Conservation (phyloP, 228 moss, liverwort and hornwort genomes). For the Sphagnum fallax region DNA sequence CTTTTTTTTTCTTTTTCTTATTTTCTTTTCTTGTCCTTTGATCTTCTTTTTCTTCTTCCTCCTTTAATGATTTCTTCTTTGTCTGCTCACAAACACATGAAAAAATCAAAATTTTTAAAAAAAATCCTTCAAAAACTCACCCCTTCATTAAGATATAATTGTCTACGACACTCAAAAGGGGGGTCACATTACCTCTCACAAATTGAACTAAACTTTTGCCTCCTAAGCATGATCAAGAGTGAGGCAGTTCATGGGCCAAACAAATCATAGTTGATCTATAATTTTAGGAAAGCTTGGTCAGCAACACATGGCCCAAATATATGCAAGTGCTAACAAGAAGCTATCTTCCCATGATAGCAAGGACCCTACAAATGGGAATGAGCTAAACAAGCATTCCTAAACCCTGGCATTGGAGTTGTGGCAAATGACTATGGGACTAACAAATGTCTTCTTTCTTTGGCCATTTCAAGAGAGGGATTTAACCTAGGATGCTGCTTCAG, state of each 20-base stretch:
- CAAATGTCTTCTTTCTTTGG: not conserved
- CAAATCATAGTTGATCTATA: no score
- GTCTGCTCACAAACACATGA: no score
- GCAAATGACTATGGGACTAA: no score
- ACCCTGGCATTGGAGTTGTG: not conserved
- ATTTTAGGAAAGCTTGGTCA: not conserved
- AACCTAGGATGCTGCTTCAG: constrained; percentile 42
- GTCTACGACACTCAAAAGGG: no score
- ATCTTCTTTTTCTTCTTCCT: no score
- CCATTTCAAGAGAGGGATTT: not conserved
- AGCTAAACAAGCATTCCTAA: not conserved
- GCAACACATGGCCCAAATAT: not conserved
- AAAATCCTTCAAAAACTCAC: no score
- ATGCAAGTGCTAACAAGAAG: not conserved
- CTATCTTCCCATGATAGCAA: not conserved
- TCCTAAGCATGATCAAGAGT: no score
- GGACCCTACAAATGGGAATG: not conserved
- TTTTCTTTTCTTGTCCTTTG: no score
- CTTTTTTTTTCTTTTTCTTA: no score
- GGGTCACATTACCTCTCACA: not conserved
- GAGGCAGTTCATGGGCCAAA: not conserved
- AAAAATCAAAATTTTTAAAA: not conserved
- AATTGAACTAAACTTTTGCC: not conserved
- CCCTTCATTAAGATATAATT: no score
- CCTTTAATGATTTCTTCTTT: no score